These are phyloP conservation scores for Lasiodiplodia theobromae DNA, from an alignment of 2,329 filamentous ascomycete genomes.

Conservation along the genomic window DNA sequence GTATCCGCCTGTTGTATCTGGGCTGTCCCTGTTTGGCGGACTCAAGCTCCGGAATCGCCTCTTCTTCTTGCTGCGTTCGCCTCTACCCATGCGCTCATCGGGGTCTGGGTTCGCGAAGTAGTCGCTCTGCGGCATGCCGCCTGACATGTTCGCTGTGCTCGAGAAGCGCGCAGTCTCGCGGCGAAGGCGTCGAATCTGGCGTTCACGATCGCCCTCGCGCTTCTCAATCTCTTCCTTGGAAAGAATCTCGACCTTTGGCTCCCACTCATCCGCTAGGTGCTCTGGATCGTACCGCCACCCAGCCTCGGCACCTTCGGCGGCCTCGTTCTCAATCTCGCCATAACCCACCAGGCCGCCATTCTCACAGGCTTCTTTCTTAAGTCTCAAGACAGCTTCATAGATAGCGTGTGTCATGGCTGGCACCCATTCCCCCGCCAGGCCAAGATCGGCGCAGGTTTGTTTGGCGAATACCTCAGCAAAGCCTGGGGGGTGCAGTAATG, in stretches of 20 bases:
- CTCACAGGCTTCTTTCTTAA: slow-evolving; percentile 97
- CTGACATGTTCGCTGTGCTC: slow-evolving; percentile 80
- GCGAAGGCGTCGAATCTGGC: slow-evolving; percentile 84
- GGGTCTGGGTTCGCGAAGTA: slow-evolving; percentile 65
- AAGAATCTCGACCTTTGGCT: slow-evolving; percentile 63
- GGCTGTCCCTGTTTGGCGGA: slow-evolving; percentile 81
- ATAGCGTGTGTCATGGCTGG: slow-evolving; percentile 95
- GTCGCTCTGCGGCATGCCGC: slow-evolving; percentile 71
- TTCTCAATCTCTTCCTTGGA: slow-evolving; percentile 98
- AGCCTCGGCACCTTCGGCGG: slow-evolving; percentile 80
- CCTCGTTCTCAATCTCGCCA: slow-evolving; percentile 86
- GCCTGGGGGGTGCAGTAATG: slow-evolving; percentile 86
- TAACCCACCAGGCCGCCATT: slow-evolving; percentile 81
- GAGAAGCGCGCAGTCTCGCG: slow-evolving; percentile 93
- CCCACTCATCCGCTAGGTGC: slow-evolving; percentile 69
- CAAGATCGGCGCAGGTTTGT: slow-evolving; percentile 90
- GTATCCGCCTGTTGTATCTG: slow-evolving; percentile 71
- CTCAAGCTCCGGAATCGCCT: slow-evolving; percentile 87
- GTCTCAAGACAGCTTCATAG: slow-evolving; percentile 87
- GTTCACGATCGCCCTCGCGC: slow-evolving; percentile 90
- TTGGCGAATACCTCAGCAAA: slow-evolving; percentile 92
- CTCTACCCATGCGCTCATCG: slow-evolving; percentile 87
- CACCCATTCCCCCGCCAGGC: slow-evolving; percentile 90
- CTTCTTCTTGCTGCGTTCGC: slow-evolving; percentile 95
- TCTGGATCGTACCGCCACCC: slow-evolving; percentile 97